A percentile compares a stretch with the other conserved stretches of the same genome.
Evolutionary conservation across 306 rosid genomes (phyloP).

Genomic region (Quercus dentata): DNA sequence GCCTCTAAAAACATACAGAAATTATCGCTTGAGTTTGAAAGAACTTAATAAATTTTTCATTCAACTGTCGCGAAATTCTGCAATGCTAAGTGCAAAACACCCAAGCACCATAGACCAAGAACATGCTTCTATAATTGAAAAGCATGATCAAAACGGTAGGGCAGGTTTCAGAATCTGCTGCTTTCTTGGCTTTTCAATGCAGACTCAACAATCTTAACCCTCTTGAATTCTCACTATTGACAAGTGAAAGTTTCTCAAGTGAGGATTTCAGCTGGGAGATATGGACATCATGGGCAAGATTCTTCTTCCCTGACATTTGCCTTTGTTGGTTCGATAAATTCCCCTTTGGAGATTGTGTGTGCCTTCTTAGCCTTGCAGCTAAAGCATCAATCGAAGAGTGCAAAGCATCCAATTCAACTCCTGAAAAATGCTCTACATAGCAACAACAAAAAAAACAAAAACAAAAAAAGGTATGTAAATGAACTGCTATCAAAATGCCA

Average conservation of each 20-base stretch:
- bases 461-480: not conserved
- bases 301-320: conserved; percentile 48
- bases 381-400: conserved; percentile 64
- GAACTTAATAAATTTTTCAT: not conserved
- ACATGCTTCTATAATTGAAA: not conserved
- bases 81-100: not conserved
- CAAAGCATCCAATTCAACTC: conserved; percentile 79
- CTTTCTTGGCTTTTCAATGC: conserved; percentile 49
- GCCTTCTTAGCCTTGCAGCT: conserved; percentile 64
- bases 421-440: conserved; percentile 57
- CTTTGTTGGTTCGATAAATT: conserved; percentile 38
- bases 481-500: conserved; percentile 1
- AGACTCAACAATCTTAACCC: conserved; percentile 72
- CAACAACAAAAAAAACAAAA: not conserved
- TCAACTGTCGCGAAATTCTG: not conserved
- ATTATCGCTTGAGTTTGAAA: not conserved
- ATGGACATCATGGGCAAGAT: conserved; percentile 49
- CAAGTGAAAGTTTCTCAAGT: conserved; percentile 66
- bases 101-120: not conserved
- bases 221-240: conserved; percentile 68
- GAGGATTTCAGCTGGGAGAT: conserved; percentile 66
- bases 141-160: not conserved
- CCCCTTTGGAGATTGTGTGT: conserved; percentile 43
- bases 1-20: not conserved
- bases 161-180: conserved; percentile 30